phyloP scores from a whole-genome alignment of 345 rosid species.

The Conringia planisiliqua region DNA sequence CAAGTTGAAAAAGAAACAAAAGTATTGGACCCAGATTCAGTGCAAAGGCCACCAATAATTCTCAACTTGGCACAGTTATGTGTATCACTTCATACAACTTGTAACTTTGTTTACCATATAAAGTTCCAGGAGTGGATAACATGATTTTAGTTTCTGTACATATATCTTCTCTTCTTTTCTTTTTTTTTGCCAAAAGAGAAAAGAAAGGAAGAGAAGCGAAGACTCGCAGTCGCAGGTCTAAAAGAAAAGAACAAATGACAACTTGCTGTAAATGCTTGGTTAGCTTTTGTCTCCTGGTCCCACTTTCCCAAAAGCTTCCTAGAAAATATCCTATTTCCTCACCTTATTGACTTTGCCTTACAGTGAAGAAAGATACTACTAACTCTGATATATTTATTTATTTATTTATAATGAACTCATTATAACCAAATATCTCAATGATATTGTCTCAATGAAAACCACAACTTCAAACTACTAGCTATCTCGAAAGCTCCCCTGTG shows the following conservation, averaged over 20 bases:
- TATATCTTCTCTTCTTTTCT: too few relatives aligned
- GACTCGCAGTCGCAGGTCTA: neutral
- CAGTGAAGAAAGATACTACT: neutral
- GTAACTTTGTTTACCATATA: neutral
- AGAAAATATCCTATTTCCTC: neutral
- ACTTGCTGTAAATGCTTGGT: neutral
- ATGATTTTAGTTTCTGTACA: slow-evolving; percentile 15
- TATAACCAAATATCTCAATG: neutral
- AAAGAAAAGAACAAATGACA: neutral
- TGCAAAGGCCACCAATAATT: neutral
- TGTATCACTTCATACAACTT: neutral
- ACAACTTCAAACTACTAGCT: neutral
- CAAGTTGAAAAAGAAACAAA: neutral
- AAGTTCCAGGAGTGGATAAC: neutral
- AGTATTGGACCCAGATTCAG: slow-evolving; percentile 4
- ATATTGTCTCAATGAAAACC: neutral
- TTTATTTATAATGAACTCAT: too few relatives aligned
- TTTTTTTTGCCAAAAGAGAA: neutral
- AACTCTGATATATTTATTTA: too few relatives aligned
- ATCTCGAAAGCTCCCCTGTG: neutral
- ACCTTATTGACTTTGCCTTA: neutral
- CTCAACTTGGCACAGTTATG: neutral
- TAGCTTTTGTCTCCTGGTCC: slow-evolving; percentile 18
- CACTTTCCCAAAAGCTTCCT: neutral
- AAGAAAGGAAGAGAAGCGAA: neutral